Evolutionary conservation across 768 basidiomycete species (phyloP).

Genomic region (Tremella fuciformis): DNA sequence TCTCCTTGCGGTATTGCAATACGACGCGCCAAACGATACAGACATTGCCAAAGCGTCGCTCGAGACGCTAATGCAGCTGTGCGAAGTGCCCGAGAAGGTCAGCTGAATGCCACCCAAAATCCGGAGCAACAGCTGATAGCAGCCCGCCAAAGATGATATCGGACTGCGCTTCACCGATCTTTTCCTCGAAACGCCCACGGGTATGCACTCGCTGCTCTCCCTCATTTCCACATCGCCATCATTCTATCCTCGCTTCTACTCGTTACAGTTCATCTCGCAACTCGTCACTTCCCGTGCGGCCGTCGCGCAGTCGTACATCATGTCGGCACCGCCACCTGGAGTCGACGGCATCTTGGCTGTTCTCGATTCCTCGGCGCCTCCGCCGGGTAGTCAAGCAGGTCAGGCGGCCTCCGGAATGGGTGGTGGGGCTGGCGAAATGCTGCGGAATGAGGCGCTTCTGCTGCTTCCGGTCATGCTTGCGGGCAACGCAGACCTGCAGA

Average conservation of each 20-base stretch:
- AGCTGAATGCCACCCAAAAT: slow-evolving; percentile 1
- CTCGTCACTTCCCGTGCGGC: slow-evolving; percentile 79
- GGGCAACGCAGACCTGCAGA: slow-evolving; percentile 90
- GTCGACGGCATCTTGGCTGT: slow-evolving; percentile 60
- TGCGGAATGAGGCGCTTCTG: slow-evolving; percentile 66
- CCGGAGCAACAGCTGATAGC: slow-evolving; percentile 9
- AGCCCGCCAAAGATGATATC: slow-evolving; percentile 61
- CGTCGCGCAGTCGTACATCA: slow-evolving; percentile 82
- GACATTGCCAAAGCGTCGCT: slow-evolving; percentile 90
- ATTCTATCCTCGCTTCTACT: slow-evolving; percentile 81
- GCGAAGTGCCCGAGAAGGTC: slow-evolving; percentile 63
- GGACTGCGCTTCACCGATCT: slow-evolving; percentile 79
- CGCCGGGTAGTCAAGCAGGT: slow-evolving; percentile 13
- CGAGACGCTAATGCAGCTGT: slow-evolving; percentile 81
- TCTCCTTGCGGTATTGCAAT: slow-evolving; percentile 74
- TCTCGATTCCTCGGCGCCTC: slow-evolving; percentile 24
- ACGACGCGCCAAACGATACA: slow-evolving; percentile 83
- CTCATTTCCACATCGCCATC: slow-evolving; percentile 68
- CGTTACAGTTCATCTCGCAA: slow-evolving; percentile 74
- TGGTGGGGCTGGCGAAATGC: slow-evolving; percentile 49
- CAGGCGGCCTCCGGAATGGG: slow-evolving; percentile 19
- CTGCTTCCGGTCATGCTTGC: slow-evolving; percentile 76
- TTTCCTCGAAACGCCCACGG: slow-evolving; percentile 66
- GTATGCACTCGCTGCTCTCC: slow-evolving; percentile 70
- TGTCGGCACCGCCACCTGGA: slow-evolving; percentile 64